A percentile compares a stretch with the other conserved stretches of the same genome.
phyloP scores from a whole-genome alignment of 2,329 filamentous ascomycete species.

The Trichoderma simmonsii region DNA sequence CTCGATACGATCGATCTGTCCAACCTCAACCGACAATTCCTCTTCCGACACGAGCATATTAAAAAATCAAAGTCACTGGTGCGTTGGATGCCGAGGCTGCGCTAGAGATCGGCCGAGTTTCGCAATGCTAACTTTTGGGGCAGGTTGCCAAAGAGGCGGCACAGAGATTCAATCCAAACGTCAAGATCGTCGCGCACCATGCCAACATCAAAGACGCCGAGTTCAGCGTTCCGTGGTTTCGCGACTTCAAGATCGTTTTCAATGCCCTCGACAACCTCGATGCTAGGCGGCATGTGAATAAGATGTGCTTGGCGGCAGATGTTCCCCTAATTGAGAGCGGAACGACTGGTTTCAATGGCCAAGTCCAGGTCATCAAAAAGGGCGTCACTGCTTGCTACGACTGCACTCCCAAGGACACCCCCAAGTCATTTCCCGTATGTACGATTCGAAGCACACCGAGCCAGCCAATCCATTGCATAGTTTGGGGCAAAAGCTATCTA shows the following conservation, averaged over 20 bases:
- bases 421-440: conserved; percentile 92
- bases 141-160: conserved; percentile 92
- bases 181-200: conserved; percentile 84
- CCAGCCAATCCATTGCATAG: conserved; percentile 96
- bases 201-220: conserved; percentile 89
- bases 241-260: conserved; percentile 79
- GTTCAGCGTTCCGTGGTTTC: conserved; percentile 89
- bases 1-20: conserved; percentile 97
- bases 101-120: neutral
- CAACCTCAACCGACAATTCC: conserved; percentile 95
- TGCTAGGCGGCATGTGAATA: conserved; percentile 90
- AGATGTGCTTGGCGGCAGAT: conserved; percentile 90
- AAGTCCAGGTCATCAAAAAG: conserved; percentile 95
- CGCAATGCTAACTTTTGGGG: neutral
- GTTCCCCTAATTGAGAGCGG: conserved; percentile 93
- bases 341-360: conserved; percentile 95
- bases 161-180: conserved; percentile 81
- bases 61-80: conserved; percentile 95
- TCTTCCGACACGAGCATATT: conserved; percentile 95
- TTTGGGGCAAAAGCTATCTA: conserved; percentile 97
- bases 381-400: conserved; percentile 94
- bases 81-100: conserved; percentile 33
- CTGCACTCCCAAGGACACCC: conserved; percentile 82
- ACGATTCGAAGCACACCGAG: conserved; percentile 95
- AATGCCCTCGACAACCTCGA: conserved; percentile 97